Evolutionary conservation across 2,329 filamentous ascomycete genomes (phyloP).

Genomic region (Penicillium sp.): DNA sequence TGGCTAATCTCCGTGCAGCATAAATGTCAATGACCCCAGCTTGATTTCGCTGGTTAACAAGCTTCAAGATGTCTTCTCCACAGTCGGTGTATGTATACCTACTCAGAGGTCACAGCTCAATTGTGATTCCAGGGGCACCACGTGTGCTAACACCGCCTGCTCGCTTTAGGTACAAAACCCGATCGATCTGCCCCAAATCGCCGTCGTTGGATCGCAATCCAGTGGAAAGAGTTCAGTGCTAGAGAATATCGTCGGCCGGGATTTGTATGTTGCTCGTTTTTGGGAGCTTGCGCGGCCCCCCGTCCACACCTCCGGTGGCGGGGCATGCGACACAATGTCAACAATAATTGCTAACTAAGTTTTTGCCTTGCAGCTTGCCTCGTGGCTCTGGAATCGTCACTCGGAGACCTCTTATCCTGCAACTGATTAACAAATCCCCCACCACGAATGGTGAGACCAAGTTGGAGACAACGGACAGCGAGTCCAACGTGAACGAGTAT

Average conservation of each 20-base stretch:
- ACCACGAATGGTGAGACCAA: conserved; percentile 68
- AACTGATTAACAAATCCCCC: conserved; percentile 88
- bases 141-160: conserved; percentile 29
- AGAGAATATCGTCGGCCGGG: conserved; percentile 97
- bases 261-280: conserved; percentile 71
- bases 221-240: conserved; percentile 99
- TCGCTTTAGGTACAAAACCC: conserved; percentile 82
- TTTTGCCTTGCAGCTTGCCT: conserved; percentile 66
- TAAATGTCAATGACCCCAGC: conserved; percentile 70
- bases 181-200: conserved; percentile 97
- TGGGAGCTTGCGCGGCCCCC: conserved; percentile 1
- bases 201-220: conserved; percentile 96
- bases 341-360: conserved; percentile 30
- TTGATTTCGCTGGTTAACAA: conserved; percentile 91
- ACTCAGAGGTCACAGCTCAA: neutral
- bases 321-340: conserved; percentile 19
- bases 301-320: conserved; percentile 13
- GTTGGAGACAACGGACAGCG: conserved; percentile 71
- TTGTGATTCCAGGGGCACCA: conserved; percentile 10
- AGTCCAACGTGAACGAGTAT: conserved; percentile 93
- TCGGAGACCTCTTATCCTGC: conserved; percentile 89
- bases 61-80: conserved; percentile 98
- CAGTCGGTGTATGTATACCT: conserved; percentile 71
- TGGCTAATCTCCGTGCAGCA: conserved; percentile 48
- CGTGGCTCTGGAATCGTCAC: conserved; percentile 98